Conservation (phyloP, 441 rosid genomes). For the Brassica hybrid region DNA sequence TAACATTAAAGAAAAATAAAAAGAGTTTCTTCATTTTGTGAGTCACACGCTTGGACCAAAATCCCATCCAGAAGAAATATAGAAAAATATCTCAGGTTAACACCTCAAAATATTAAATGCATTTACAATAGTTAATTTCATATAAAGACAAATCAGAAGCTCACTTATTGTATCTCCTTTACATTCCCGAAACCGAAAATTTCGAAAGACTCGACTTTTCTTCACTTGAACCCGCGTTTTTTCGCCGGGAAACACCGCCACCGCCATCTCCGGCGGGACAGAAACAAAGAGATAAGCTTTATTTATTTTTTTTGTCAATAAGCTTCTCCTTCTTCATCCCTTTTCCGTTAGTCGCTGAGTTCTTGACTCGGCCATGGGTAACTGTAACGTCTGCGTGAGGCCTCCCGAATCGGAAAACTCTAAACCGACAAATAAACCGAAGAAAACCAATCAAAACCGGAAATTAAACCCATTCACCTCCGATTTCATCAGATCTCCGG, state of each 20-base stretch:
- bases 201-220: conserved; percentile 54
- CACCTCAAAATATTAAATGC: conserved; percentile 27
- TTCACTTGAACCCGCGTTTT: conserved; percentile 67
- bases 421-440: conserved; percentile 38
- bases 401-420: conserved; percentile 49
- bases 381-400: conserved; percentile 85
- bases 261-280: not conserved
- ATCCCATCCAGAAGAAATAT: conserved; percentile 30
- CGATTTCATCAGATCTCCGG: conserved; percentile 52
- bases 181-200: conserved; percentile 17
- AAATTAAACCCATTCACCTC: conserved; percentile 64
- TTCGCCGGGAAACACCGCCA: conserved; percentile 35
- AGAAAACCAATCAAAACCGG: conserved; percentile 51
- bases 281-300: not conserved
- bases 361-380: conserved; percentile 62
- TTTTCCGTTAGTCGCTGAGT: conserved; percentile 19
- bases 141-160: not conserved
- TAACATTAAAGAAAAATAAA: not conserved
- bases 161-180: not conserved
- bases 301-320: not conserved
- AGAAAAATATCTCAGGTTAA: not conserved
- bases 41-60: conserved; percentile 12
- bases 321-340: conserved; percentile 1
- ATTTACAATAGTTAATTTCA: not conserved
- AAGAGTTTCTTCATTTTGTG: not conserved